phyloP scores from a whole-genome alignment of 1,284 basidiomycete species.

The Malassezia pachydermatis region DNA sequence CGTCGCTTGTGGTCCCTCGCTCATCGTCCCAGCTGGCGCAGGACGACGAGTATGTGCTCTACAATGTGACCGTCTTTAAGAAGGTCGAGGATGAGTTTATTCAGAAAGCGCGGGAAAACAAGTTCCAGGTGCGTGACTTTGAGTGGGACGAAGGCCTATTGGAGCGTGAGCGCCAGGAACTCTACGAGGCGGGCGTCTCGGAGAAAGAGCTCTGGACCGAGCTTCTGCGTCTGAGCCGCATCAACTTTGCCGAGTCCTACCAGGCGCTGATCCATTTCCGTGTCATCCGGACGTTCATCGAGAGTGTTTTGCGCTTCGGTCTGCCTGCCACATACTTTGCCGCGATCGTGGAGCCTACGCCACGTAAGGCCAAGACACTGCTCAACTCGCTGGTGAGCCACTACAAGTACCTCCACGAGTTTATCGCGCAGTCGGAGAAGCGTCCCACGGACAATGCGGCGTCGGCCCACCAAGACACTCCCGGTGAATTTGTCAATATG shows the following conservation, averaged over 20 bases:
- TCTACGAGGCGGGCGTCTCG: constrained; percentile 66
- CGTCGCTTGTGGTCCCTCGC: constrained; percentile 87
- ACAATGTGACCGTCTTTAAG: constrained; percentile 79
- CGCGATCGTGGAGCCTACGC: constrained; percentile 68
- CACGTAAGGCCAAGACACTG: constrained; percentile 65
- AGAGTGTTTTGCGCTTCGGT: constrained; percentile 90
- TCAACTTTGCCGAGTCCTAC: constrained; percentile 94
- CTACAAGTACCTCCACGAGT: constrained; percentile 66
- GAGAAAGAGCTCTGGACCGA: constrained; percentile 99
- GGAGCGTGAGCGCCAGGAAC: constrained; percentile 70
- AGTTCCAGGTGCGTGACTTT: constrained; percentile 93
- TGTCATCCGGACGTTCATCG: constrained; percentile 78
- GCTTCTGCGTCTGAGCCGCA: constrained; percentile 77
- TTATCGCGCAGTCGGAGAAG: constrained; percentile 19
- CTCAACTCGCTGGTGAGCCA: constrained; percentile 65
- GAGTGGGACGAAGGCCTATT: constrained; percentile 76
- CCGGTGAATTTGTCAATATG: constrained; percentile 41
- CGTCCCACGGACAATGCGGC: constrained; percentile 6
- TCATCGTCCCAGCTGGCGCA: constrained; percentile 66
- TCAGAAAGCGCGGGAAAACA: constrained; percentile 89
- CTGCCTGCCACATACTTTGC: constrained; percentile 83
- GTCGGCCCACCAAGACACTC: constrained; percentile 25
- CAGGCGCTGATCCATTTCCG: constrained; percentile 90
- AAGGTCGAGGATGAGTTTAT: constrained; percentile 82
- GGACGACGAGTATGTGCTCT: constrained; percentile 82